These are phyloP conservation scores for Phytophthora macrochlamydospora DNA, from an alignment of 352 stramenopile genomes.

Conservation along the genomic window DNA sequence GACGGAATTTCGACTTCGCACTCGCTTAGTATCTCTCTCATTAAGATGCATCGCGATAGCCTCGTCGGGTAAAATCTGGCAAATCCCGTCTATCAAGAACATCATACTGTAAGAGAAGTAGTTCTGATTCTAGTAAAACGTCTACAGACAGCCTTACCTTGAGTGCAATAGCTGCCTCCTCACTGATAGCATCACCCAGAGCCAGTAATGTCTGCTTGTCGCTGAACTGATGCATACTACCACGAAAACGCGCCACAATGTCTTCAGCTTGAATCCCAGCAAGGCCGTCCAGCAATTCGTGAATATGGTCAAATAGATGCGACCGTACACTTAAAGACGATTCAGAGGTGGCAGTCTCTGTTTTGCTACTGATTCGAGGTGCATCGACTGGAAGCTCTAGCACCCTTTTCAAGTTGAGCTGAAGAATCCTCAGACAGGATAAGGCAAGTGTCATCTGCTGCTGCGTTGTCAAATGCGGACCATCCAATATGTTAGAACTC, in stretches of 20 bases:
- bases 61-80: slow-evolving; percentile 45
- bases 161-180: slow-evolving; percentile 46
- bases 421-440: slow-evolving; percentile 49
- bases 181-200: slow-evolving; percentile 32
- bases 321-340: neutral
- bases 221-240: neutral
- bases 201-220: slow-evolving; percentile 3
- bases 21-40: slow-evolving; percentile 27
- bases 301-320: slow-evolving; percentile 13
- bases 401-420: slow-evolving; percentile 48
- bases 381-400: neutral
- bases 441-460: slow-evolving; percentile 36
- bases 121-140: neutral
- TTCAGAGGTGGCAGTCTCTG: neutral
- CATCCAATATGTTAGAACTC: slow-evolving; percentile 1
- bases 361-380: neutral
- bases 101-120: neutral
- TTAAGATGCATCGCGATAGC: slow-evolving; percentile 12
- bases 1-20: slow-evolving; percentile 13
- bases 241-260: slow-evolving; percentile 11
- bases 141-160: slow-evolving; percentile 33
- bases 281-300: slow-evolving; percentile 26
- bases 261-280: slow-evolving; percentile 6
- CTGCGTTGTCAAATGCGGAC: neutral
- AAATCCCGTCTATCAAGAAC: slow-evolving; percentile 51